Conservation (phyloP, 1,284 basidiomycete genomes). For the Ustilago cynodontis region DNA sequence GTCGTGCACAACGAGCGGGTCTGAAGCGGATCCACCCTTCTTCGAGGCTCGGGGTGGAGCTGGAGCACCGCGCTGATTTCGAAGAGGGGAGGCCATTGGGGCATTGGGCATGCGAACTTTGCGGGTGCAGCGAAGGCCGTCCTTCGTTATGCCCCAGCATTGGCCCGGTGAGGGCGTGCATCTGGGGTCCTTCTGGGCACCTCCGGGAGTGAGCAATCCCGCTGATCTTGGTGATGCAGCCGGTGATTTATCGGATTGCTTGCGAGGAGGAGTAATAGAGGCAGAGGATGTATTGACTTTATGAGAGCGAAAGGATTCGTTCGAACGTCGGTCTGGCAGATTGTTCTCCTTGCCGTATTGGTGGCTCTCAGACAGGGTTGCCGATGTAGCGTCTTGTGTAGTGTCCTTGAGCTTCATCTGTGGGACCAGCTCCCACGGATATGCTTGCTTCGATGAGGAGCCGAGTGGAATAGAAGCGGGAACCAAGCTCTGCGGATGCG, state of each 20-base stretch:
- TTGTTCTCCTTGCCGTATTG: not conserved
- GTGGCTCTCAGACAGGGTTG: too few species aligned
- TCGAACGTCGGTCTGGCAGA: too few species aligned
- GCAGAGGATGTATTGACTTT: not conserved
- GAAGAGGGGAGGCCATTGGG: not conserved
- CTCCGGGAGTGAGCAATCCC: constrained; percentile 13
- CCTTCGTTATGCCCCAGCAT: constrained; percentile 59
- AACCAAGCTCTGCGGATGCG: constrained; percentile 14
- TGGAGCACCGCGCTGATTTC: constrained; percentile 7
- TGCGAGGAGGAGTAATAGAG: not conserved
- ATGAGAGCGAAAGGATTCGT: too few species aligned
- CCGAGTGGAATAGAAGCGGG: constrained; percentile 12
- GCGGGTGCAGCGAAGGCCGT: constrained; percentile 51
- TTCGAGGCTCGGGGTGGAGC: constrained; percentile 6
- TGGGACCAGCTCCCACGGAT: constrained; percentile 38
- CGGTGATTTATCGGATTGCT: not conserved
- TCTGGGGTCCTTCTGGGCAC: constrained; percentile 15
- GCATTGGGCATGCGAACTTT: constrained; percentile 2
- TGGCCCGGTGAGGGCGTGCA: constrained; percentile 36
- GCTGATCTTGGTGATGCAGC: not conserved
- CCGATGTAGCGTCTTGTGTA: not conserved
- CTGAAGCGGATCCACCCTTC: not conserved
- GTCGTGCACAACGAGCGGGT: constrained; percentile 25
- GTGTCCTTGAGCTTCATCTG: not conserved
- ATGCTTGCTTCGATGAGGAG: not conserved